phyloP scores from a whole-genome alignment of 441 rosid genomes.

The Corymbia citriodora region DNA sequence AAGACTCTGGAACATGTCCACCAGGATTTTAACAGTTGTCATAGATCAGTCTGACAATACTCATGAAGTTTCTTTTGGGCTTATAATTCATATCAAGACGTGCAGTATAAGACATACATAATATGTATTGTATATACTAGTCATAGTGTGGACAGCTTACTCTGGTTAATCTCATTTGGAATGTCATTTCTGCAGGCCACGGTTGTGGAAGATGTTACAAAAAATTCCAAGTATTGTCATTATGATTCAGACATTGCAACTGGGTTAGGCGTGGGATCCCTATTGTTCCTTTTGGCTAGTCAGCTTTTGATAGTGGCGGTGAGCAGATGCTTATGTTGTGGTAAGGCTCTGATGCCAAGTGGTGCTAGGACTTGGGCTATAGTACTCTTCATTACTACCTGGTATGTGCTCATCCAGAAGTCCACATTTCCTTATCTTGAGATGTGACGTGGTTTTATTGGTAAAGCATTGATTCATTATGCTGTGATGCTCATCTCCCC shows the following conservation, averaged over 20 bases:
- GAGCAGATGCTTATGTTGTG: conserved; percentile 75
- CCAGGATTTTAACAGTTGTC: neutral
- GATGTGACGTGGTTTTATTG: neutral
- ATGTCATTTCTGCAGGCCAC: conserved; percentile 36
- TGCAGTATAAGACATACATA: neutral
- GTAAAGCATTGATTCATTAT: neutral
- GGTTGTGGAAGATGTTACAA: neutral
- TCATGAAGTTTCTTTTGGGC: neutral
- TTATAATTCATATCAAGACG: neutral
- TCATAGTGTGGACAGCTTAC: neutral
- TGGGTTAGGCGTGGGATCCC: conserved; percentile 63
- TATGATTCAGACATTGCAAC: conserved; percentile 83
- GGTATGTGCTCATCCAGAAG: conserved; percentile 32
- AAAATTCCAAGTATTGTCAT: conserved; percentile 33
- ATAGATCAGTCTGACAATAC: neutral
- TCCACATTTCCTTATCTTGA: neutral
- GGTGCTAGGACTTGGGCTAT: conserved; percentile 74
- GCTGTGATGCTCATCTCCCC: neutral
- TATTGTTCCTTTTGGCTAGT: conserved; percentile 49
- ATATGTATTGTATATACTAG: neutral
- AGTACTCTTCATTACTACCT: conserved; percentile 65
- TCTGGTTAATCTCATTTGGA: neutral
- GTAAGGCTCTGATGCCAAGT: conserved; percentile 67
- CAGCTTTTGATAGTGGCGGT: conserved; percentile 61
- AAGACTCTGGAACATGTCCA: neutral